Evolutionary conservation across 1,284 basidiomycete genomes (phyloP).

Genomic region (Sparassis latifolia): DNA sequence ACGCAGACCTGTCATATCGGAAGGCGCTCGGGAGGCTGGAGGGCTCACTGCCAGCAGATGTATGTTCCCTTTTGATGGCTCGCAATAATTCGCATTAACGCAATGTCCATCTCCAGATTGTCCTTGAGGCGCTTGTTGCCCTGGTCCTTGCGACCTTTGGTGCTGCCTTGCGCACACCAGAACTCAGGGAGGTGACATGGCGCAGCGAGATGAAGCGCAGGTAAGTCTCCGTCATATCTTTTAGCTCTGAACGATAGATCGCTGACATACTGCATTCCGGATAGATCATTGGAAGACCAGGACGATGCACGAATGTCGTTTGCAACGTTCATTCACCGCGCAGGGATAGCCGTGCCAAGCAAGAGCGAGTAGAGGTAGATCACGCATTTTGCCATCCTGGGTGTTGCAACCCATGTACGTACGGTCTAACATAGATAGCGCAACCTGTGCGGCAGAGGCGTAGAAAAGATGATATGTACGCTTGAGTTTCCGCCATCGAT

Average conservation of each 20-base stretch:
- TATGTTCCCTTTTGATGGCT: conserved; percentile 25
- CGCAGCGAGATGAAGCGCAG: conserved; percentile 83
- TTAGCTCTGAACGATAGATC: neutral
- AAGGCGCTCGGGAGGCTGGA: conserved; percentile 70
- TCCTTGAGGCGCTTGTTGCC: conserved; percentile 59
- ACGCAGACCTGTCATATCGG: conserved; percentile 61
- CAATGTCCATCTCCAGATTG: conserved; percentile 41
- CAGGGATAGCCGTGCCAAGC: conserved; percentile 22
- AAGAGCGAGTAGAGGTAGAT: neutral
- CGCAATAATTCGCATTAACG: no score
- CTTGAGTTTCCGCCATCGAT: no score
- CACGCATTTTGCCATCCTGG: neutral
- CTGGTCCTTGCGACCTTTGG: conserved; percentile 68
- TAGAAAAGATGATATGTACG: no score
- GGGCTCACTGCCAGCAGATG: conserved; percentile 56
- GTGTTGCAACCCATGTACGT: no score
- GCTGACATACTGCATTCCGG: neutral
- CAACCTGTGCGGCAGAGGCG: no score
- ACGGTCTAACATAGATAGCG: no score
- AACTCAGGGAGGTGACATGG: conserved; percentile 78
- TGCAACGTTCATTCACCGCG: conserved; percentile 64
- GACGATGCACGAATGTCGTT: conserved; percentile 64
- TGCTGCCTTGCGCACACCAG: conserved; percentile 60
- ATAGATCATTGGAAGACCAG: conserved; percentile 39
- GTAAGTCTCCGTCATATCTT: conserved; percentile 31